Base-by-base conservation (phyloP, 1,139 yeast species). In the Nakaseomyces sp. region DNA sequence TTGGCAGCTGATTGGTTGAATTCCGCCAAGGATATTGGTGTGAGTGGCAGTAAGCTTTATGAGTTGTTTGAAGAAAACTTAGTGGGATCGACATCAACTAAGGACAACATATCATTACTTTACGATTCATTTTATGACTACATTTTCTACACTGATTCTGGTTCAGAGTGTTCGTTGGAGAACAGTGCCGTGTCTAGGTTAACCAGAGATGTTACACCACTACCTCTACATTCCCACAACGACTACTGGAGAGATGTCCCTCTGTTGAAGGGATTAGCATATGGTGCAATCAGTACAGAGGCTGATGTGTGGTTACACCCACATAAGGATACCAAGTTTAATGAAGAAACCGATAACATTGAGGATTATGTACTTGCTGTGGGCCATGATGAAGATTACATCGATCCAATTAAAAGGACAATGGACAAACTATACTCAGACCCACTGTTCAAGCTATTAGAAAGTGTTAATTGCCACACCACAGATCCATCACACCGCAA, bases 181-280 rank as follows among this genome's bases (percentile, higher is more conserved):
- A 43, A 40, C 13, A 48, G 58, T 8, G 46, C 45, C 9, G 50
- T 55, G 12, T 50, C 55, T 16, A 49, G 45, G 13, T 56, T 77
- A 35, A 77, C 77, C 2, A 63, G 74, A 43, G 79, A 76, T 51
- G 76, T 76, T 0, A 61, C 68, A 29, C 53, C 55, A 2, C 60
- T 73, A 26, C 68, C 71, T 43, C 67, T 81, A 17, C 91, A 82
- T 54, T 79, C 87, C 0, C 91, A 83, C 57, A 83, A 82, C 56
- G 91, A 83, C 57, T 83, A 83, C 60, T 80, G 86, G 87, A 66
- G 89, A 50, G 50, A 59, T 2, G 58, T 66, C 4, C 91, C 91
- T 0, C 65, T 83, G 8, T 68, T 76, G 46, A 81, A 79, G 47
- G 89, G 88, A 0, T 60, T 81, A 30, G 65, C 70, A 12, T 61